Evolutionary conservation across 2,329 filamentous ascomycete genomes (phyloP), one percentile per base, ranked within the genome.

Genomic region (Sarocladiaceae sp.): DNA sequence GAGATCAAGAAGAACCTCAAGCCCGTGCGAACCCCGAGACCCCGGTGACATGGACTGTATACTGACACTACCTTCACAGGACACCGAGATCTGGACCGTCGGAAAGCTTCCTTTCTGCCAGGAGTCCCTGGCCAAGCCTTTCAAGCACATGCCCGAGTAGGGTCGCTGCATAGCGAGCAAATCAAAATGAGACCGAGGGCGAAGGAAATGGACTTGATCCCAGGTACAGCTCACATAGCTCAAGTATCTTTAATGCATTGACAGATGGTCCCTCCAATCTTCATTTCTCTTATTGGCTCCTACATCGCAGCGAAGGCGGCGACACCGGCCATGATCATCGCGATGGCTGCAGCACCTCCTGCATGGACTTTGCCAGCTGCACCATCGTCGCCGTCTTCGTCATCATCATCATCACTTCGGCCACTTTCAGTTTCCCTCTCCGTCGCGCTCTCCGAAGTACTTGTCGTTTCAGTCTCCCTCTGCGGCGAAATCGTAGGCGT

Each of bases 61-160:
- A 19, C 51, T 55, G 26, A 55, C 47, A 43, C 13, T 43, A 15
- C n/a, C n/a, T 34, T 23, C n/a, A 19, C 20, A 78, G 73, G 73
- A 80, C 54, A 81, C 78, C 53, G 81, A 85, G 66, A 84, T 85
- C 65, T 85, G 81, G 80, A 82, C 79, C 41, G 74, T 69, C 50
- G 62, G 76, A 67, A 85, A 85, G 73, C 72, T 85, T 51, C 80
- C 81, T 13, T 85, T 84, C 68, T 82, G 80, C 68, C 70, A 78
- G 68, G 81, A 85, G 69, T 64, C 74, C 52, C 68, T 84, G 49
- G 76, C 68, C 41, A 76, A 83, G 60, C 69, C 78, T 3, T 83
- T 83, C 60, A 60, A 73, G 56, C 65, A 80, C 61, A 83, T 84
- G 80, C 80, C 79, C 11, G 58, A 77, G 59, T 79, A 73, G 26